Evolutionary conservation across 495 filamentous ascomycete genomes (phyloP).

Genomic region (Podospora fimiseda): DNA sequence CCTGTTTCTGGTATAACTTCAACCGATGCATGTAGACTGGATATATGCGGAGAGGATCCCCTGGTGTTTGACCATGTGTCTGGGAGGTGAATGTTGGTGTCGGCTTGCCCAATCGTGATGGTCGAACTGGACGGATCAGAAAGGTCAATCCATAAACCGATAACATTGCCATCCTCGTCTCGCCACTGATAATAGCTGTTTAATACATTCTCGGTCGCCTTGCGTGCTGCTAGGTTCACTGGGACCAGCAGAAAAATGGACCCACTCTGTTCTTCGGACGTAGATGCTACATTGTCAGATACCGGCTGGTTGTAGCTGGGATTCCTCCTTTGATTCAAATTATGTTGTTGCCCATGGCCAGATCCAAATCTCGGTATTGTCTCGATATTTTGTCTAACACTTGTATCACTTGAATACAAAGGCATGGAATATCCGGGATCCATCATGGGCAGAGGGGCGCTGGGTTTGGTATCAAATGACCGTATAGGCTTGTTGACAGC

Average conservation of each 20-base stretch:
- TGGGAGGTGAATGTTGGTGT: slow-evolving; percentile 24
- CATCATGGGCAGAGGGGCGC: no score
- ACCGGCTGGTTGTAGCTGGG: no score
- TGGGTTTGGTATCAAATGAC: no score
- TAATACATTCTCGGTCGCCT: slow-evolving; percentile 6
- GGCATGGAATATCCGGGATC: no score
- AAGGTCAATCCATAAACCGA: slow-evolving; percentile 25
- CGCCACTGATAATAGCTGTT: slow-evolving; percentile 13
- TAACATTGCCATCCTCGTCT: slow-evolving; percentile 3
- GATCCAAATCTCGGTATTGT: no score
- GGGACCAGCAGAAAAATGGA: slow-evolving; percentile 20
- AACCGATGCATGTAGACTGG: slow-evolving; percentile 23
- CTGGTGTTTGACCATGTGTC: slow-evolving; percentile 9
- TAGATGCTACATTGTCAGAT: no score
- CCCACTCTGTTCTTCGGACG: no score
- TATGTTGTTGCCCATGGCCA: no score
- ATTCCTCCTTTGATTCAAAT: no score
- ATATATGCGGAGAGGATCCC: slow-evolving; percentile 20
- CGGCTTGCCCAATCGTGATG: slow-evolving; percentile 17
- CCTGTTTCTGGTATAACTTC: slow-evolving; percentile 19
- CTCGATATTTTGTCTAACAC: no score
- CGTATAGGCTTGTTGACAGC: no score
- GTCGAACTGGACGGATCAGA: slow-evolving; percentile 6
- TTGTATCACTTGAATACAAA: no score
- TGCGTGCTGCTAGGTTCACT: slow-evolving; percentile 15